Base-by-base conservation (phyloP, 768 basidiomycete species). In the Candolleomyces aberdarensis region DNA sequence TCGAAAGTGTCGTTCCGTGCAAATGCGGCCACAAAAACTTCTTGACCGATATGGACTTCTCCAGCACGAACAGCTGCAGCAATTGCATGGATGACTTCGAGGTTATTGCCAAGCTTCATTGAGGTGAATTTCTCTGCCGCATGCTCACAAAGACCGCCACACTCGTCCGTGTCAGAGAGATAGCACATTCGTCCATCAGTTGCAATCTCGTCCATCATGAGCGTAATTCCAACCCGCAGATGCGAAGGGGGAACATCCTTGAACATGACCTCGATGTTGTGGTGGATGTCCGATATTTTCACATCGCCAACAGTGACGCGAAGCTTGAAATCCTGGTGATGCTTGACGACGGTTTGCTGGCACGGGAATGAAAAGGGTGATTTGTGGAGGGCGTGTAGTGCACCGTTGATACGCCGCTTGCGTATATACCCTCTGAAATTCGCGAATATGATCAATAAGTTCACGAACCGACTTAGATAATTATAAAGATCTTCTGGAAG, bases 111-210 rank as follows among this genome's bases (percentile, higher is more conserved):
- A 46, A 71, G 63, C 31, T 62, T 63, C 0, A 64, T 10, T 0
- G 63, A 64, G 26, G 57, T 19, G 2, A 72, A 54, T 17, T 52
- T 55, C 0, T 50, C 6, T 13, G 32, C 40, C 3, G 63, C 58
- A 57, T 72, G 70, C 53, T 72, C 66, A 51, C 72, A 74, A 20
- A 73, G 62, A 0, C 73, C 72, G 0, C 61, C 71, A 29, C 70
- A 68, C 31, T 59, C 32, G 57, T 72, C 71, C 0, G 63, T 60
- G 11, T 57, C 54, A 1, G 68, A n/a, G 17, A 71, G 60, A 26
- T 71, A 73, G 52, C 66, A 68, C 2, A 69, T 43, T 4, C 55
- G 48, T 4, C 62, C 59, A 31, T 74, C 70, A 14, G 57, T 44
- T 0, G 68, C 65, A n/a, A 72, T 46, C 49, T 72, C 72, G 57